phyloP scores from a whole-genome alignment of 768 basidiomycete species.

The Boletus tomentosulus region DNA sequence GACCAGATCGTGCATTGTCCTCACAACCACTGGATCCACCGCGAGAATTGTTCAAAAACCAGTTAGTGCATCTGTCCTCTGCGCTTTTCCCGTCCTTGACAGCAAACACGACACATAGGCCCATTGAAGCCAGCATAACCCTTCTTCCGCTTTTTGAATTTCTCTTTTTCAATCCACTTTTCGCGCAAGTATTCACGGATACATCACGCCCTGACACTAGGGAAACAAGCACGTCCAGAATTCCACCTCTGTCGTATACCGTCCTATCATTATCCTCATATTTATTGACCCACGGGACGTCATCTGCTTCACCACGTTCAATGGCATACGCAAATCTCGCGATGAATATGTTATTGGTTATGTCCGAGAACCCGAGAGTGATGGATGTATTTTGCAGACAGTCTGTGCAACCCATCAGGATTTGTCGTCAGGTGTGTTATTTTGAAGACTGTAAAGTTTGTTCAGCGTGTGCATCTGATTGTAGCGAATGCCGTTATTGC shows the following conservation, averaged over 20 bases:
- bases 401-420: conserved; percentile 38
- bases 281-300: conserved; percentile 63
- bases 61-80: conserved; percentile 34
- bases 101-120: conserved; percentile 37
- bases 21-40: conserved; percentile 44
- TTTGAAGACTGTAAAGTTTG: background rate
- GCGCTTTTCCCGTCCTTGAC: background rate
- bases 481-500: conserved; percentile 52
- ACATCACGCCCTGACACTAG: conserved; percentile 28
- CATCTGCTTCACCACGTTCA: conserved; percentile 52
- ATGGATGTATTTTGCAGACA: conserved; percentile 45
- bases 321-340: conserved; percentile 59
- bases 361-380: conserved; percentile 47
- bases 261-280: conserved; percentile 61
- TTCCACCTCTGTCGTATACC: conserved; percentile 41
- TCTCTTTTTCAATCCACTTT: conserved; percentile 45
- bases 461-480: background rate
- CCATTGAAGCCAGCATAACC: conserved; percentile 55
- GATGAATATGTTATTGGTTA: conserved; percentile 48
- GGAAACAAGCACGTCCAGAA: conserved; percentile 15
- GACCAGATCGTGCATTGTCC: conserved; percentile 52
- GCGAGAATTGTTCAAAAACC: conserved; percentile 52
- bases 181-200: conserved; percentile 45
- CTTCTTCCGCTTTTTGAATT: conserved; percentile 63
- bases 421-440: conserved; percentile 59